Evolutionary conservation across 768 basidiomycete genomes (phyloP), one percentile per base, ranked within the genome.

Genomic region (Mycena galericulata): DNA sequence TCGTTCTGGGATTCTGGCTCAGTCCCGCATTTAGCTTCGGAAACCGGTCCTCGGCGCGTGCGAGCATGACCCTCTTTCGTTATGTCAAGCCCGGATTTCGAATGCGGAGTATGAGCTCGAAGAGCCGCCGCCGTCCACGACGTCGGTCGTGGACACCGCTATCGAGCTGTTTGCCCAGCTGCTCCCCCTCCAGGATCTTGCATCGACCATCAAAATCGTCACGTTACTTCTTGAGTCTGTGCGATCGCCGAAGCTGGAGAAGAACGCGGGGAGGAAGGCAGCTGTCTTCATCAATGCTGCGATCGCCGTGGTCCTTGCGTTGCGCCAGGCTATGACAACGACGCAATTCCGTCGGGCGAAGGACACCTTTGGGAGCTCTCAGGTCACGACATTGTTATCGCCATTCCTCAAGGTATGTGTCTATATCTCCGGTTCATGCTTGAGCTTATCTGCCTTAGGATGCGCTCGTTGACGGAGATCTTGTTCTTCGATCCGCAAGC

Each of bases 161-260:
- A 90, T 99, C n/a, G 89, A 92, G 46, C 84, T 98, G 3, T 98
- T 98, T 73, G 84, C 94, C 0, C 85, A 87, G 38, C 80, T 98
- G 40, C 86, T 98, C 29, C 91, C 94, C 1, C 78, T 90, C 26
- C 97, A 98, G 77, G 94, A 94, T 70, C 78, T 89, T 2, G 63
- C 83, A 3, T 84, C 89, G 0, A 87, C 87, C 12, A 80, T 84
- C 2, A 87, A 87, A 26, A 83, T 85, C 15, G 79, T 93, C 27
- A 83, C 81, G 0, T 86, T 88, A 65, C 82, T 95, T 32, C 74
- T 91, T 5, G 92, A 92, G 36, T 89, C 84, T 22, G 86, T 89
- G 2, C 85, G 87, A 22, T 96, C 96, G 1, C 82, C 88, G 2
- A 96, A 92, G 75, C 84, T 96, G 14, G 97, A 98, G 54, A 91